Conservation (phyloP, 208 protist species). For the Wallacemonas sp. region DNA sequence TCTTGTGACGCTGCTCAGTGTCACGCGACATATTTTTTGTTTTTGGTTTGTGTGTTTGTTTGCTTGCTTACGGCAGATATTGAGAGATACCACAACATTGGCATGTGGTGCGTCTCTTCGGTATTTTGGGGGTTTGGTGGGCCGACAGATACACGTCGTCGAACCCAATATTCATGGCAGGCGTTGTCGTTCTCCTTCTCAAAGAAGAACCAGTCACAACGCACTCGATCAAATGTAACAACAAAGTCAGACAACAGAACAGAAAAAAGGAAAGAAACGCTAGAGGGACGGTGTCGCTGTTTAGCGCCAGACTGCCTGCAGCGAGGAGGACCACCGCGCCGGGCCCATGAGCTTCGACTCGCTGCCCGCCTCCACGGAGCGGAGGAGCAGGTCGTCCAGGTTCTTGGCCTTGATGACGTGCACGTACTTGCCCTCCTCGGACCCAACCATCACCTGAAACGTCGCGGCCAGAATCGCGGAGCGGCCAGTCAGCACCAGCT, state of each 20-base stretch:
- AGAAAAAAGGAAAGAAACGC: too few relatives aligned
- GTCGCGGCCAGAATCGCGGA: constrained; percentile 67
- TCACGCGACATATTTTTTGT: constrained; percentile 1
- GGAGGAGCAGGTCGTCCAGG: constrained; percentile 62
- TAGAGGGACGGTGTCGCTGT: too few relatives aligned
- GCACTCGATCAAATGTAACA: too few relatives aligned
- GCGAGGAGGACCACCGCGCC: constrained; percentile 59
- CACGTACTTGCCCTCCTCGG: constrained; percentile 68
- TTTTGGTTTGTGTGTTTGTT: neutral
- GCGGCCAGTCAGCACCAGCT: constrained; percentile 52
- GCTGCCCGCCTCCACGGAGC: constrained; percentile 32
- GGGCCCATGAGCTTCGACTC: constrained; percentile 70
- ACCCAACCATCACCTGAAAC: constrained; percentile 57
- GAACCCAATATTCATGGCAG: too few relatives aligned
- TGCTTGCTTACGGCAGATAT: neutral
- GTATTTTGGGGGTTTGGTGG: too few relatives aligned
- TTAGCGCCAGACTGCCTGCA: constrained; percentile 73
- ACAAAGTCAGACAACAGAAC: too few relatives aligned
- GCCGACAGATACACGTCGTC: too few relatives aligned
- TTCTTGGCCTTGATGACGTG: constrained; percentile 74
- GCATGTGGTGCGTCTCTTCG: too few relatives aligned
- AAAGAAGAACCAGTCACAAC: too few relatives aligned
- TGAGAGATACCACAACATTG: neutral
- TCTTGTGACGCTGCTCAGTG: neutral
- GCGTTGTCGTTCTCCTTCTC: too few relatives aligned